These are phyloP conservation scores for Brassica rapa DNA, from an alignment of 345 rosid genomes.

Conservation along the genomic window DNA sequence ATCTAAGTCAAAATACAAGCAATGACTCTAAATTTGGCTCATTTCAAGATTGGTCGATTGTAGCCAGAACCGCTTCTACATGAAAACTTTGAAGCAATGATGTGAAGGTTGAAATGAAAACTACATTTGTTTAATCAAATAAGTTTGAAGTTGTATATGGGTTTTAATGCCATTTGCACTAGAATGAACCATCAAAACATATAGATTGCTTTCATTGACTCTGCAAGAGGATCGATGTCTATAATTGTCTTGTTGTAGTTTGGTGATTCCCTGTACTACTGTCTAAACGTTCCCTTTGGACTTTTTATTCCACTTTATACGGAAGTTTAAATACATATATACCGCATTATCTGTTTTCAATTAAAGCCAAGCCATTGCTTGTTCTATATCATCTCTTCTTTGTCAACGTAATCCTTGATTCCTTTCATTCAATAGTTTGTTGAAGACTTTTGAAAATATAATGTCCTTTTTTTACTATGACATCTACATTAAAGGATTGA, in stretches of 20 bases:
- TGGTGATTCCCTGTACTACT: background rate
- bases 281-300: constrained; percentile 13
- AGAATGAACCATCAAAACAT: constrained; percentile 9
- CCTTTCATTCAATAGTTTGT: constrained; percentile 24
- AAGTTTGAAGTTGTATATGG: background rate
- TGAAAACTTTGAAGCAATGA: background rate
- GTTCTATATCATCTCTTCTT: constrained; percentile 1
- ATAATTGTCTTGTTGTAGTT: constrained; percentile 18
- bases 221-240: constrained; percentile 12
- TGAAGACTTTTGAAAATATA: constrained; percentile 20
- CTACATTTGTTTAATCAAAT: background rate
- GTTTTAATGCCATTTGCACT: background rate
- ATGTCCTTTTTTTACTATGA: constrained; percentile 4
- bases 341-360: constrained; percentile 23
- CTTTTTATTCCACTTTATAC: constrained; percentile 23
- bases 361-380: constrained; percentile 22
- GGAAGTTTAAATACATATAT: background rate
- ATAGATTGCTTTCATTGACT: constrained; percentile 5
- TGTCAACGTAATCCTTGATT: constrained; percentile 22
- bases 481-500: constrained; percentile 11
- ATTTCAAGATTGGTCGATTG: constrained; percentile 3
- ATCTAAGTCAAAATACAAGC: constrained; percentile 5
- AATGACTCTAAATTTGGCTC: background rate
- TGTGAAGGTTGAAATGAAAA: background rate
- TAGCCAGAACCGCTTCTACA: constrained; percentile 3